Percentiles rank a stretch among this genome's conserved stretches.
These are phyloP conservation scores for Pseudozyma sp. DNA, from an alignment of 1,284 basidiomycete genomes.

Conservation along the genomic window DNA sequence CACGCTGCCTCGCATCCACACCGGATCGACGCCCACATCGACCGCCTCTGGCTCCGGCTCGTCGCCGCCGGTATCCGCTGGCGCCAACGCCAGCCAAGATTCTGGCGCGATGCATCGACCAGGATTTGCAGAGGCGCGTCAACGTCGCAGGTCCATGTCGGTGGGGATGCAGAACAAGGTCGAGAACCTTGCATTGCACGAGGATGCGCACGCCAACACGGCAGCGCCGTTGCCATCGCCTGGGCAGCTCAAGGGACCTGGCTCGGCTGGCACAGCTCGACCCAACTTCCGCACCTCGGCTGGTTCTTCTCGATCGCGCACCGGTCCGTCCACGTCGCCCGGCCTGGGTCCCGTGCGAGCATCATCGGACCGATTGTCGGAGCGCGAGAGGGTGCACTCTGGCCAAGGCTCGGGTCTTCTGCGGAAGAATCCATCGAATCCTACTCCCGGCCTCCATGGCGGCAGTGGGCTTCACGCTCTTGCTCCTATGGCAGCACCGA, in stretches of 20 bases:
- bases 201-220: conserved; percentile 6
- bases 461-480: conserved; percentile 44
- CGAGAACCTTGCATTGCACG: conserved; percentile 31
- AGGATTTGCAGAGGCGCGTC: conserved; percentile 46
- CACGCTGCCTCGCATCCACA: conserved; percentile 36
- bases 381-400: conserved; percentile 47
- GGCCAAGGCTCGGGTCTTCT: conserved; percentile 53
- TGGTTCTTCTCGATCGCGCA: conserved; percentile 34
- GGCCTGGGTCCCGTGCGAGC: conserved; percentile 51
- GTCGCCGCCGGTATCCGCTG: conserved; percentile 32
- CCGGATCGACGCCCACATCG: conserved; percentile 16
- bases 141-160: conserved; percentile 39
- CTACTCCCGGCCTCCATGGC: conserved; percentile 54
- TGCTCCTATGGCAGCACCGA: conserved; percentile 25
- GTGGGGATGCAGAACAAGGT: conserved; percentile 31
- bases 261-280: conserved; percentile 12
- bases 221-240: conserved; percentile 7
- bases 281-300: conserved; percentile 39
- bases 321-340: conserved; percentile 36
- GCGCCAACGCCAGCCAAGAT: conserved; percentile 24
- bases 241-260: conserved; percentile 14
- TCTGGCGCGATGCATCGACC: conserved; percentile 29
- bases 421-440: conserved; percentile 63
- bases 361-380: conserved; percentile 55
- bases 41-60: conserved; percentile 23